Evolutionary conservation across 306 rosid species (phyloP), one percentile per base, ranked within the genome.

Genomic region (Lathyrus tuberosus): DNA sequence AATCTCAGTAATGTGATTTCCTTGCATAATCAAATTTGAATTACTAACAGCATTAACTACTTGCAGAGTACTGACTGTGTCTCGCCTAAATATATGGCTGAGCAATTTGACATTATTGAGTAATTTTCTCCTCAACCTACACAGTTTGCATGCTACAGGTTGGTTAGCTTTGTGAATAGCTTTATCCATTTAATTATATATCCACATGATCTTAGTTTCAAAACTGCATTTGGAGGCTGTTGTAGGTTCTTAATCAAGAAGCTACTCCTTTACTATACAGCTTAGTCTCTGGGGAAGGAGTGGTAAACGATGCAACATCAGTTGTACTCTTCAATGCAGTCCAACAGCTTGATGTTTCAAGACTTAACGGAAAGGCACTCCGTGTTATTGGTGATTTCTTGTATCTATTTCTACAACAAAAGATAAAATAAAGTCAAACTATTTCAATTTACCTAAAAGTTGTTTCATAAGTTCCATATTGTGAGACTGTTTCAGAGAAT

Each of bases 91-190:
- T n/a, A n/a, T n/a, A n/a, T n/a, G n/a, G n/a, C n/a, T n/a, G n/a
- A n/a, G n/a, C n/a, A n/a, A n/a, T n/a, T n/a, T n/a, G n/a, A n/a
- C n/a, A n/a, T n/a, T n/a, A n/a, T n/a, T n/a, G 98, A 70, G 81
- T 91, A 28, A 90, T 94, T 77, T 94, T 94, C 82, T 90, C 96
- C 7, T 76, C 97, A 73, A 93, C 97, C 13, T 94, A 93, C 78
- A 93, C 98, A 59, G 94, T 93, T 62, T 93, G 97, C 62, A 90
- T 97, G 0, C 82, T 93, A 80, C 97, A 90, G 97, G 98, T 93
- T 82, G 63, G 90, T 76, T 71, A 74, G 70, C 61, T 67, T 62
- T 56, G 49, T 65, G 52, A 48, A 67, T 71, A 44, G 20, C 65
- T 83, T 63, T 49, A 8, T 66, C 76, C 53, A 40, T 78, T 75